A percentile compares a stretch with the other conserved stretches of the same genome.
Conservation (phyloP, 176 grass and related monocot species). For the Ensete ventricosum region DNA sequence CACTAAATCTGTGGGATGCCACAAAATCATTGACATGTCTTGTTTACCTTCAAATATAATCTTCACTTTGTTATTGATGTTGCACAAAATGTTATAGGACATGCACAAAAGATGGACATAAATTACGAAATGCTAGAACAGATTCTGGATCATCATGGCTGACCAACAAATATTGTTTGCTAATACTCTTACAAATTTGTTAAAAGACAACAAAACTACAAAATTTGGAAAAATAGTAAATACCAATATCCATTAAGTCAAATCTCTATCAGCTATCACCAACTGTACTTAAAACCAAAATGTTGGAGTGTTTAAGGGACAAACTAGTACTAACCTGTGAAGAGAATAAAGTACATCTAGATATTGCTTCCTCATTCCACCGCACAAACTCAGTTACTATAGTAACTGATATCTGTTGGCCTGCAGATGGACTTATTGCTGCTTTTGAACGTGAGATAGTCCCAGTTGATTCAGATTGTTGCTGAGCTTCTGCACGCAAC, state of each 20-base stretch:
- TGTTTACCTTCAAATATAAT: no score
- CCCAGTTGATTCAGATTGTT: conserved; percentile 80
- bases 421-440: conserved; percentile 38
- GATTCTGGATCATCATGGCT: no score
- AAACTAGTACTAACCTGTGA: conserved; percentile 58
- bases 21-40: no score
- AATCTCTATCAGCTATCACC: neutral
- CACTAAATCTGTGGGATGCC: no score
- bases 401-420: conserved; percentile 92
- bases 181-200: neutral
- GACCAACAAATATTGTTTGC: neutral
- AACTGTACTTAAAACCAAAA: neutral
- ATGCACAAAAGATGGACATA: neutral
- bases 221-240: neutral
- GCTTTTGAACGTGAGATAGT: conserved; percentile 79
- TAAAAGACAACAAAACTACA: neutral
- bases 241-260: neutral
- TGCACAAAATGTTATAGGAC: neutral
- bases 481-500: conserved; percentile 67
- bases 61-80: no score
- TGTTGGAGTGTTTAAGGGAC: neutral
- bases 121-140: neutral
- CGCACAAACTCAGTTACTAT: conserved; percentile 87
- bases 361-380: conserved; percentile 97
- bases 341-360: conserved; percentile 86